phyloP scores from a whole-genome alignment of 2,329 filamentous ascomycete genomes.

The Cladophialophora chaetospira region DNA sequence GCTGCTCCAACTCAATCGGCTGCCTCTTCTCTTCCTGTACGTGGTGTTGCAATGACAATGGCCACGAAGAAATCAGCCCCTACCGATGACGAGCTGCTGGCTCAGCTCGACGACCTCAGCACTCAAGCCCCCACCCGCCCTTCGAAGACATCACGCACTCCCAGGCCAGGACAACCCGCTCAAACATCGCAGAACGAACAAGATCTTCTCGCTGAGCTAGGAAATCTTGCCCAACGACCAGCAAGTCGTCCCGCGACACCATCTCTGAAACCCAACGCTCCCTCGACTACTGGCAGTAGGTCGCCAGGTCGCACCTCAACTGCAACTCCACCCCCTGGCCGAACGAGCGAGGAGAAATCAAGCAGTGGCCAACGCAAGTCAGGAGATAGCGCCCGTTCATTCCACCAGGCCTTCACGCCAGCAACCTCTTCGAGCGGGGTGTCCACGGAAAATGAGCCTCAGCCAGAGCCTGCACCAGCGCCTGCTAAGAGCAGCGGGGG shows the following conservation, averaged over 20 bases:
- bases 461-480: conserved; percentile 60
- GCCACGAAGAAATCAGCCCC: conserved; percentile 37
- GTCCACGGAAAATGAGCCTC: conserved; percentile 49
- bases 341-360: conserved; percentile 66
- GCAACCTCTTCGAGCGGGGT: conserved; percentile 60
- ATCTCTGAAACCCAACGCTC: conserved; percentile 55
- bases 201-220: conserved; percentile 85
- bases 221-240: conserved; percentile 73
- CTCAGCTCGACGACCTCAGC: conserved; percentile 52
- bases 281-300: conserved; percentile 54
- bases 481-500: conserved; percentile 62
- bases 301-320: conserved; percentile 57
- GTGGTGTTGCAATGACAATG: conserved; percentile 29
- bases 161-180: conserved; percentile 27
- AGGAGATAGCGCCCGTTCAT: conserved; percentile 71
- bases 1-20: neutral
- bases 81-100: conserved; percentile 53
- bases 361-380: conserved; percentile 64
- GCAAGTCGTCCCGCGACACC: conserved; percentile 79
- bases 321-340: conserved; percentile 52
- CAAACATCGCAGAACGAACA: conserved; percentile 52
- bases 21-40: neutral
- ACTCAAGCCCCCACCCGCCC: conserved; percentile 40
- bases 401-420: conserved; percentile 71
- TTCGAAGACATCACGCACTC: conserved; percentile 35